These are phyloP conservation scores for Bathelium albidoporum DNA, from an alignment of 495 filamentous ascomycete species.

Conservation along the genomic window DNA sequence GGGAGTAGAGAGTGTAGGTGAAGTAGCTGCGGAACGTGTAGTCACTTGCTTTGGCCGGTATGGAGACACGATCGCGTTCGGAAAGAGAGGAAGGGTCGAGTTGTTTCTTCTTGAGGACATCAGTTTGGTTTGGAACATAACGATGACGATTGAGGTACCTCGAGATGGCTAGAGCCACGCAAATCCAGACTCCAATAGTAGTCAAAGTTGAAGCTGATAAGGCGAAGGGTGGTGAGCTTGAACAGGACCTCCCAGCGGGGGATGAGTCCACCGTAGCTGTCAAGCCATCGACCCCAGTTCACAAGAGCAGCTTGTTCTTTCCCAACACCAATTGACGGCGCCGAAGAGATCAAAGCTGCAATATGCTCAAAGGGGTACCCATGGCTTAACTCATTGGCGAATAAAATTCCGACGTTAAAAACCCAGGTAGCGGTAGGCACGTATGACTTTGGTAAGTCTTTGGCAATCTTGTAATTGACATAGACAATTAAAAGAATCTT, in stretches of 20 bases:
- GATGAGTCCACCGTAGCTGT: conserved; percentile 69
- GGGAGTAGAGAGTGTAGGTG: conserved; percentile 81
- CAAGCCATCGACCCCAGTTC: conserved; percentile 55
- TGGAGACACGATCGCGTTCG: conserved; percentile 72
- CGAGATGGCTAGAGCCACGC: conserved; percentile 55
- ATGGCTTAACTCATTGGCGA: conserved; percentile 74
- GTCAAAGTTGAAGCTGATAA: conserved; percentile 96
- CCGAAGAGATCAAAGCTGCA: conserved; percentile 40
- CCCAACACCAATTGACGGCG: conserved; percentile 25
- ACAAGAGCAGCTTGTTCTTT: conserved; percentile 32
- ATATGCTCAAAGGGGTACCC: conserved; percentile 67
- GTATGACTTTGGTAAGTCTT: conserved; percentile 51
- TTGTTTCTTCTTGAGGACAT: conserved; percentile 91
- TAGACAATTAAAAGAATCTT: conserved; percentile 76
- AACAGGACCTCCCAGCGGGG: conserved; percentile 90
- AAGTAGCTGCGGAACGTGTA: conserved; percentile 77
- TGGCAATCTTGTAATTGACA: conserved; percentile 72
- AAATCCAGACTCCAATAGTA: conserved; percentile 83
- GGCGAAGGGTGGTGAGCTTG: conserved; percentile 85
- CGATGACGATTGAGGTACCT: conserved; percentile 47
- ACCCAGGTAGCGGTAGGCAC: conserved; percentile 74
- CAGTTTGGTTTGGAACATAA: conserved; percentile 34
- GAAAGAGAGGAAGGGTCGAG: conserved; percentile 75
- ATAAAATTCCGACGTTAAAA: conserved; percentile 82
- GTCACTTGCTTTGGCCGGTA: conserved; percentile 58